Percentiles rank a stretch among this genome's conserved stretches.
These are phyloP conservation scores for Cynanchum wilfordii DNA, from an alignment of 257 asterid species.

Conservation along the genomic window DNA sequence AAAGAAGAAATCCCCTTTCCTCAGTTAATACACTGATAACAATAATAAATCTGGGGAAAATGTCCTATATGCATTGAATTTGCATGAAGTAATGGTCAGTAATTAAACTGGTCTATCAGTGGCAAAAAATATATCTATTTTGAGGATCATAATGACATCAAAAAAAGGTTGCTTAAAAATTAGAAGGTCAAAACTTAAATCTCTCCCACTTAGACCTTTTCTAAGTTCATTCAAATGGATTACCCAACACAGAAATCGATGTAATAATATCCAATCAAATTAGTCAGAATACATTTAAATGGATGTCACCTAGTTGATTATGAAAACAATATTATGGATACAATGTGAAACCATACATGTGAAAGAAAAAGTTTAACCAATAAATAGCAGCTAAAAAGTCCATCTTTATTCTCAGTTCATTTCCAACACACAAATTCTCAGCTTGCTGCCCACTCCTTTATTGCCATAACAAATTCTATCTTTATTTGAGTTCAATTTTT, in stretches of 20 bases:
- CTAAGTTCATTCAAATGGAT: background rate
- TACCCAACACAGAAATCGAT: background rate
- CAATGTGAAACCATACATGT: background rate
- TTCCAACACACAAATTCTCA: too few relatives aligned
- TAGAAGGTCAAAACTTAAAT: too few relatives aligned
- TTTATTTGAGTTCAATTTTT: background rate
- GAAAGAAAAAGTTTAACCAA: background rate
- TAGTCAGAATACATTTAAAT: too few relatives aligned
- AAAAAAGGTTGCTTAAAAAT: too few relatives aligned
- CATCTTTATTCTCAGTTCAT: background rate
- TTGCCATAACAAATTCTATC: too few relatives aligned
- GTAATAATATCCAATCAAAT: background rate
- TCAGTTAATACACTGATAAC: conserved; percentile 6
- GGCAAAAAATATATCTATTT: background rate
- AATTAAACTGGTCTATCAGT: background rate
- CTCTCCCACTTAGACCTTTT: background rate
- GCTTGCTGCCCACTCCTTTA: too few relatives aligned
- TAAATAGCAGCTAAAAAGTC: background rate
- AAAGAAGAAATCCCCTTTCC: conserved; percentile 1
- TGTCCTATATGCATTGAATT: background rate
- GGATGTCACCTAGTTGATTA: background rate
- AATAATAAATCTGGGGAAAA: background rate
- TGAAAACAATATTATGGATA: background rate
- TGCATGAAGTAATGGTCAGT: background rate
- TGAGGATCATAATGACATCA: too few relatives aligned